These are phyloP conservation scores for Euryodendron excelsum DNA, from an alignment of 148 eudicot species.

Conservation along the genomic window DNA sequence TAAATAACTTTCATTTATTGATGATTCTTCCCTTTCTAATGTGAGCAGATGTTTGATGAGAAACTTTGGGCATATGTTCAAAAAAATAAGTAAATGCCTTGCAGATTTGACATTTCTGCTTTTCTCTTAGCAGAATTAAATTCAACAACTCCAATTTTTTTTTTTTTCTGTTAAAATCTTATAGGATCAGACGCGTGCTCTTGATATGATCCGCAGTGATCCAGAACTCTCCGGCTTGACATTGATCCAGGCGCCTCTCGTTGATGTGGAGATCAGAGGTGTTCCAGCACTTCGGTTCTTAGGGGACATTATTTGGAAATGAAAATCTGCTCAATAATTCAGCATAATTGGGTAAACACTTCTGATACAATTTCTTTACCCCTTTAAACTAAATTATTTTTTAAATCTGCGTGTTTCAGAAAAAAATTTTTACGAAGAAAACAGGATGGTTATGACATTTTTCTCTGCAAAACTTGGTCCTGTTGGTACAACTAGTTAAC, in stretches of 20 bases:
- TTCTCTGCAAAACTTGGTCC: no score
- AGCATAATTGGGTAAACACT: constrained; percentile 5
- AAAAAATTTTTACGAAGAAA: no score
- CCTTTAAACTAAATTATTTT: neutral
- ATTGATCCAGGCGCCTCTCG: constrained; percentile 80
- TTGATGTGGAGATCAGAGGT: constrained; percentile 96
- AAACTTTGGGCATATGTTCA: neutral
- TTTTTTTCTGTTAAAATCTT: constrained; percentile 14
- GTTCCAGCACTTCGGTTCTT: constrained; percentile 95
- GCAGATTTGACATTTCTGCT: neutral
- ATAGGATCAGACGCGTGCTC: constrained; percentile 92
- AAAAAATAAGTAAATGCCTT: neutral
- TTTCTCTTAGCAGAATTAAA: neutral
- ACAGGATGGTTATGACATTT: no score
- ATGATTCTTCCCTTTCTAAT: no score
- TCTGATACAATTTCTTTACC: neutral
- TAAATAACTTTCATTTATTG: no score
- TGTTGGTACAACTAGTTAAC: no score
- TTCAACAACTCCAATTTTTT: constrained; percentile 11
- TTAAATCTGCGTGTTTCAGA: no score
- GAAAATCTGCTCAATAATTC: constrained; percentile 25
- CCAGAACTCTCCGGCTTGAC: constrained; percentile 76
- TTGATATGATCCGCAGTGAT: constrained; percentile 62
- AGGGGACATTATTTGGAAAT: constrained; percentile 97
- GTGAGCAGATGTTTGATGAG: neutral